Percentiles rank a stretch among this genome's conserved stretches.
Evolutionary conservation across 108 stramenopile genomes (phyloP).

Genomic region (Cyclotella atomus): DNA sequence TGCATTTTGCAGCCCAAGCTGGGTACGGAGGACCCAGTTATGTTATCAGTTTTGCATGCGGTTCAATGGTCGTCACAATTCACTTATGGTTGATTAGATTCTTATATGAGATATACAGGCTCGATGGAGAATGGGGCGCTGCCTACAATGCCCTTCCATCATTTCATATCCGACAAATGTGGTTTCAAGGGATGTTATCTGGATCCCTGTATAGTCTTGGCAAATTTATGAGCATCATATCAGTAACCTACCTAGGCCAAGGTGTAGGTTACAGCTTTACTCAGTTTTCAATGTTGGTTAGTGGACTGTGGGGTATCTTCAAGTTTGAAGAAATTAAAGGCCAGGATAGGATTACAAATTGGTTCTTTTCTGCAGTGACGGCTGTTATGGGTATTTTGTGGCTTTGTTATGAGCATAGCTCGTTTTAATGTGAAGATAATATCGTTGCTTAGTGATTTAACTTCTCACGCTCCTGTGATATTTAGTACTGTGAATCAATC

Average conservation of each 20-base stretch:
- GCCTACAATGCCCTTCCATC: slow-evolving; percentile 57
- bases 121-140: slow-evolving; percentile 14
- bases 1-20: slow-evolving; percentile 59
- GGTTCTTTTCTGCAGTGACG: slow-evolving; percentile 28
- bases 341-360: slow-evolving; percentile 21
- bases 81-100: slow-evolving; percentile 52
- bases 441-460: too few relatives aligned
- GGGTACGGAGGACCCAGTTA: slow-evolving; percentile 51
- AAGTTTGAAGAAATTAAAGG: slow-evolving; percentile 40
- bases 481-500: too few relatives aligned
- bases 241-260: slow-evolving; percentile 39
- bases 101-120: slow-evolving; percentile 22
- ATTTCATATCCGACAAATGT: slow-evolving; percentile 59
- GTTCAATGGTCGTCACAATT: slow-evolving; percentile 54
- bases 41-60: slow-evolving; percentile 58
- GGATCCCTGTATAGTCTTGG: slow-evolving; percentile 37
- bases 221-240: slow-evolving; percentile 38
- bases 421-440: not conserved
- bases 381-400: slow-evolving; percentile 43
- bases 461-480: too few relatives aligned
- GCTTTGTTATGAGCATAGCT: slow-evolving; percentile 72
- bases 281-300: slow-evolving; percentile 45
- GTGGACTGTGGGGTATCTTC: slow-evolving; percentile 53
- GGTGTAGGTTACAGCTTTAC: slow-evolving; percentile 50
- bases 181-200: slow-evolving; percentile 54